Percentiles rank a stretch among this genome's conserved stretches.
Conservation (phyloP, 805 yeast genomes). For the Candida boidinii region DNA sequence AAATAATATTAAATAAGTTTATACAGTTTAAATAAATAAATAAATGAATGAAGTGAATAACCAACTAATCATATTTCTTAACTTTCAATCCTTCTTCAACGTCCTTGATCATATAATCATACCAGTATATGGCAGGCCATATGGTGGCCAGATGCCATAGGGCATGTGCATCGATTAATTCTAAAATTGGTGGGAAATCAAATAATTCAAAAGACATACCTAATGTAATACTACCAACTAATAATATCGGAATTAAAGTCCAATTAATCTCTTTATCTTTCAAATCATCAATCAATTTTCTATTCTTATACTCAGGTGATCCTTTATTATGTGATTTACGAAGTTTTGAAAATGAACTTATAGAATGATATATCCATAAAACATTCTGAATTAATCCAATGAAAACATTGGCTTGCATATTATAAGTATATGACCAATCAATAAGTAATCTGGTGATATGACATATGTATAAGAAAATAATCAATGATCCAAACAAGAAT, state of each 20-base stretch:
- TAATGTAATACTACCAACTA: constrained; percentile 43
- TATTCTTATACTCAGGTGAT: neutral
- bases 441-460: constrained; percentile 61
- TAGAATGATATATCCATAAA: constrained; percentile 34
- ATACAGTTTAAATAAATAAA: too few relatives aligned
- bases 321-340: constrained; percentile 7
- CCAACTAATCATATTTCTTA: constrained; percentile 19
- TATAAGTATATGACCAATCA: constrained; percentile 88
- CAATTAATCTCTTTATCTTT: constrained; percentile 24
- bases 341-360: constrained; percentile 19
- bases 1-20: too few relatives aligned
- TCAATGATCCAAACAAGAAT: constrained; percentile 27
- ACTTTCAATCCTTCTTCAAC: constrained; percentile 25
- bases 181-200: constrained; percentile 72
- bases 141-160: constrained; percentile 90
- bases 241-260: constrained; percentile 42
- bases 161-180: constrained; percentile 82
- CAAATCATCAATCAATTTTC: constrained; percentile 13
- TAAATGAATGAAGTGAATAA: too few relatives aligned
- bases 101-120: constrained; percentile 46
- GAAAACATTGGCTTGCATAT: constrained; percentile 81
- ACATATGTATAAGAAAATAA: constrained; percentile 42
- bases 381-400: constrained; percentile 73
- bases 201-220: constrained; percentile 90
- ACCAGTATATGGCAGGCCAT: constrained; percentile 71